Base-by-base conservation (phyloP, 2,329 filamentous ascomycete genomes). In the Macrophomina tecta region DNA sequence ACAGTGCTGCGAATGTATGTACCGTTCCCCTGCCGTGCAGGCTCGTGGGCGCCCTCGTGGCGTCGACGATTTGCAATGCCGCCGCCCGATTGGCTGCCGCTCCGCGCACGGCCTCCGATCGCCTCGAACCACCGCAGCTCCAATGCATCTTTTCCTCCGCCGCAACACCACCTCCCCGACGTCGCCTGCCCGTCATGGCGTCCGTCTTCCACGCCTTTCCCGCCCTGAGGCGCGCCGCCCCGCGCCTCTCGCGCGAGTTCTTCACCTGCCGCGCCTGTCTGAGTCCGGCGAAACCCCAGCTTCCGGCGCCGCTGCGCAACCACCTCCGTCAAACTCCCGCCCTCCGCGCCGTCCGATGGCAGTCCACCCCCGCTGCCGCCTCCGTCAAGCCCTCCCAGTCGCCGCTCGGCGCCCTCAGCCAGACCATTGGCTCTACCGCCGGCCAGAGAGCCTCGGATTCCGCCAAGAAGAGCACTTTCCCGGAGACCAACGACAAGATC, bases 401-500 rank as follows among this genome's bases (percentile, higher is more conserved):
- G 14, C 67, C 66, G 16, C 66, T 68, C 18, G 62, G 51, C 1
- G 66, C 60, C 23, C 14, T 68, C 30, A 56, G 49, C 38, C 16
- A 49, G 30, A 28, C 51, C 8, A 49, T 68, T 36, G 67, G 5
- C 11, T 6, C 16, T 36, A 71, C 40, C 62, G 34, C 58, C 3
- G 46, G 16, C 2, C 18, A 23, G 30, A 63, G 56, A 48, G 2
- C 56, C 5, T 32, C 52, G 12, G 7, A 5, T 3, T 30, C 30
- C 30, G 46, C n/a, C 23, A 52, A 46, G 64, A 60, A 51, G 12
- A 74, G 76, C 69, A 77, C 74, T 72, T 87, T 85, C 72, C 86
- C 86, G 18, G 79, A 91, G 72, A 87, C 86, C 9, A 93, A 87
- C 70, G 87, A 89, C 67, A 95, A 91, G 79, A 82, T 83, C 9